phyloP scores from a whole-genome alignment of 371 early-diverging fungal genomes.

The Blakeslea trispora region DNA sequence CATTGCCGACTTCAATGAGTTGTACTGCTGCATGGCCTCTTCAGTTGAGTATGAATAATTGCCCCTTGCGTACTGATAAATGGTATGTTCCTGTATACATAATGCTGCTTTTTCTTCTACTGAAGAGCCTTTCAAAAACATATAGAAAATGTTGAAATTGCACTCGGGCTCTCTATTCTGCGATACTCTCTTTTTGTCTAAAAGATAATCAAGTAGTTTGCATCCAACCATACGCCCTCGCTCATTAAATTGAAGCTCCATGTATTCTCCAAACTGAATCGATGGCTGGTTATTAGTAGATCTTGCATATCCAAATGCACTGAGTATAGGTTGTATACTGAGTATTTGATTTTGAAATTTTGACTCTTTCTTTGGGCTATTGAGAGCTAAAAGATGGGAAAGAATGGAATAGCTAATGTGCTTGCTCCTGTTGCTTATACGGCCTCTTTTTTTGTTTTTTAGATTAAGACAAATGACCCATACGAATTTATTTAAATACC shows the following conservation, averaged over 20 bases:
- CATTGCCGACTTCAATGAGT: slow-evolving; percentile 37
- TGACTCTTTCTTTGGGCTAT: slow-evolving; percentile 58
- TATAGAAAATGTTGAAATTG: slow-evolving; percentile 92
- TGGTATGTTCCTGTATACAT: not conserved
- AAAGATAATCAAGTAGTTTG: slow-evolving; percentile 81
- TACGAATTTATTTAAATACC: slow-evolving; percentile 48
- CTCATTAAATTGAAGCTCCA: slow-evolving; percentile 87
- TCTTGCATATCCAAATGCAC: slow-evolving; percentile 74
- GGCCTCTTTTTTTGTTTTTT: not conserved
- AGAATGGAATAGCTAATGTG: slow-evolving; percentile 58
- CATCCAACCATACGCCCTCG: slow-evolving; percentile 80
- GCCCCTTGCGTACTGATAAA: not conserved
- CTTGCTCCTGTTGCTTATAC: slow-evolving; percentile 50
- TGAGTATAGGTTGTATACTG: slow-evolving; percentile 49
- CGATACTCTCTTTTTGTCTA: slow-evolving; percentile 77
- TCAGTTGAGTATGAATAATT: not conserved
- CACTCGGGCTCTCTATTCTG: slow-evolving; percentile 49
- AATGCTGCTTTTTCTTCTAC: slow-evolving; percentile 19
- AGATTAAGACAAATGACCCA: slow-evolving; percentile 30
- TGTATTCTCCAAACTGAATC: slow-evolving; percentile 67
- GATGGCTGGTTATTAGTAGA: slow-evolving; percentile 45
- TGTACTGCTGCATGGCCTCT: not conserved
- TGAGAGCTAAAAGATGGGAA: slow-evolving; percentile 64
- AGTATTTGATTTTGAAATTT: slow-evolving; percentile 52
- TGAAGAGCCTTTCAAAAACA: slow-evolving; percentile 57